phyloP scores from a whole-genome alignment of 306 rosid genomes.

The Vigna angularis region DNA sequence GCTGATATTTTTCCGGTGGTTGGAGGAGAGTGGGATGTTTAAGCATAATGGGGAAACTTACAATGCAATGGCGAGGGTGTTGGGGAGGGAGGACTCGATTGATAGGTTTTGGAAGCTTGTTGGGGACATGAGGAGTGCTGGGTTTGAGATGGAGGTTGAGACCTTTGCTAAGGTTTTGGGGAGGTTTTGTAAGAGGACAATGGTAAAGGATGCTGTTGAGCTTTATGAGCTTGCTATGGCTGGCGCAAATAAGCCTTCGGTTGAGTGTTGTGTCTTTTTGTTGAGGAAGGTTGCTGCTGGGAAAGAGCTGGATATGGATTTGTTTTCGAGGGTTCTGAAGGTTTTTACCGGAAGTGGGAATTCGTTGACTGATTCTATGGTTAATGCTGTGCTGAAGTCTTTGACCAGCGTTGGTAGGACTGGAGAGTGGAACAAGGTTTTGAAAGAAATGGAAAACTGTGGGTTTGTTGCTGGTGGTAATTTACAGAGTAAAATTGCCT shows the following conservation, averaged over 20 bases:
- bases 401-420: constrained; percentile 64
- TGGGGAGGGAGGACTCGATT: constrained; percentile 73
- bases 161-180: constrained; percentile 68
- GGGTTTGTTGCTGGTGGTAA: constrained; percentile 60
- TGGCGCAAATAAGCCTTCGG: constrained; percentile 65
- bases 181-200: constrained; percentile 67
- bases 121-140: constrained; percentile 67
- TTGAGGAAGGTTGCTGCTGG: constrained; percentile 61
- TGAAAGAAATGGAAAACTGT: constrained; percentile 68
- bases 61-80: constrained; percentile 70
- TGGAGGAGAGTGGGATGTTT: constrained; percentile 71
- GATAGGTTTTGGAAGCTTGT: constrained; percentile 85
- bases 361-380: constrained; percentile 57
- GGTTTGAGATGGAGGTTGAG: constrained; percentile 65
- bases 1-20: constrained; percentile 79
- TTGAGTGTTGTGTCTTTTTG: constrained; percentile 57
- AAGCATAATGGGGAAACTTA: constrained; percentile 72
- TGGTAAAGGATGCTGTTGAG: constrained; percentile 76
- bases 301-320: constrained; percentile 62
- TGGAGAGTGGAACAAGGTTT: constrained; percentile 60
- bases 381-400: constrained; percentile 65
- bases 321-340: constrained; percentile 64
- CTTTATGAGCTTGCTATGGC: constrained; percentile 83
- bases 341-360: constrained; percentile 58
- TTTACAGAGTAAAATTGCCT: constrained; percentile 60